Evolutionary conservation across 345 rosid species (phyloP).

Genomic region (Hibiscus trionum): DNA sequence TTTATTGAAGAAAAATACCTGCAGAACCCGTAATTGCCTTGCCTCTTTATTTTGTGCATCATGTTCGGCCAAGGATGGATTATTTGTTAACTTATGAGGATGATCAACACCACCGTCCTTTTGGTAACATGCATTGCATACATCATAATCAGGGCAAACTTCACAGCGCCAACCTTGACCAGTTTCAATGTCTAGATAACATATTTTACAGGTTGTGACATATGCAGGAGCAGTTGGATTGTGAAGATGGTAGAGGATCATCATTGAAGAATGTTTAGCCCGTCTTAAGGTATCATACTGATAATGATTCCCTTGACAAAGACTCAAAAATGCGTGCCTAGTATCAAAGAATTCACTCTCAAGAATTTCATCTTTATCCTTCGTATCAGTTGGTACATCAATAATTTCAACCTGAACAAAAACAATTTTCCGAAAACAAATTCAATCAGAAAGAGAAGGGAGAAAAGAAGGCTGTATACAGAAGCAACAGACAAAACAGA

Average conservation of each 20-base stretch:
- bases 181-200: slow-evolving; percentile 83
- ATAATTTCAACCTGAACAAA: slow-evolving; percentile 52
- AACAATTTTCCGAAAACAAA: slow-evolving; percentile 15
- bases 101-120: slow-evolving; percentile 76
- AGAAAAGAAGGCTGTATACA: not conserved
- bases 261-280: slow-evolving; percentile 98
- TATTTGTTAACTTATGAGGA: slow-evolving; percentile 94
- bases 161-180: slow-evolving; percentile 99
- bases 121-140: slow-evolving; percentile 79
- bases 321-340: slow-evolving; percentile 98
- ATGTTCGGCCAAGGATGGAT: slow-evolving; percentile 77
- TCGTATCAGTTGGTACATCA: slow-evolving; percentile 71
- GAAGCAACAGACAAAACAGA: slow-evolving; percentile 3
- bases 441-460: slow-evolving; percentile 3
- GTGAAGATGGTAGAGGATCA: slow-evolving; percentile 97
- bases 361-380: slow-evolving; percentile 92
- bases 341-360: slow-evolving; percentile 97
- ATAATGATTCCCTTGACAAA: slow-evolving; percentile 98
- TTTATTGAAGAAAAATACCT: slow-evolving; percentile 34
- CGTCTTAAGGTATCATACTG: slow-evolving; percentile 97
- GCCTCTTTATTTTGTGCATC: slow-evolving; percentile 98
- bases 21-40: slow-evolving; percentile 73
- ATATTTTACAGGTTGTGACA: slow-evolving; percentile 76
- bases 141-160: slow-evolving; percentile 90
- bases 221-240: slow-evolving; percentile 98